phyloP scores from a whole-genome alignment of 2,329 filamentous ascomycete species.

The Conoideocrella luteorostrata region DNA sequence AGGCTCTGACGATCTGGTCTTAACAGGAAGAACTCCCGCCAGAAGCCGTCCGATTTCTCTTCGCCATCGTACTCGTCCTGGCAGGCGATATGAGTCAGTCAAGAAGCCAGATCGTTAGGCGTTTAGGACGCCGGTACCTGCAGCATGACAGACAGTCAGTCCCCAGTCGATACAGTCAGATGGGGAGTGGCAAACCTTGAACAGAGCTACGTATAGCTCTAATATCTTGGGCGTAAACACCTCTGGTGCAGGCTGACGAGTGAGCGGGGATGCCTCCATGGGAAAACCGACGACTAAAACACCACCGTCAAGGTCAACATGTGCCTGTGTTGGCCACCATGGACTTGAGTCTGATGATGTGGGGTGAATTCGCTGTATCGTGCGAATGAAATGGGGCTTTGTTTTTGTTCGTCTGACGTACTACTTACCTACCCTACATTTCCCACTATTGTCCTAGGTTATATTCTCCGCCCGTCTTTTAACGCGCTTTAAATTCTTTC shows the following conservation, averaged over 20 bases:
- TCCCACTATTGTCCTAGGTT: too few relatives aligned
- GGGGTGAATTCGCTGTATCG: background rate
- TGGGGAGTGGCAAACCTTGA: slow-evolving; percentile 50
- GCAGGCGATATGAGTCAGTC: slow-evolving; percentile 20
- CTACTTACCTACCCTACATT: too few relatives aligned
- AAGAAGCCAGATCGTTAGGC: slow-evolving; percentile 13
- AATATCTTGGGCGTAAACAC: slow-evolving; percentile 93
- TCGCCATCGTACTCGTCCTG: slow-evolving; percentile 55
- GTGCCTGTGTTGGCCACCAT: background rate
- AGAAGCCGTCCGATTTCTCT: slow-evolving; percentile 83
- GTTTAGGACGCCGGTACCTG: slow-evolving; percentile 20
- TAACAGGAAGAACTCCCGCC: slow-evolving; percentile 91
- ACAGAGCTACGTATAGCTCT: slow-evolving; percentile 77
- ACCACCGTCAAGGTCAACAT: slow-evolving; percentile 4
- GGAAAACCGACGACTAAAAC: slow-evolving; percentile 5
- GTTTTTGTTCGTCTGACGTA: too few relatives aligned
- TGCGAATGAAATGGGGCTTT: background rate
- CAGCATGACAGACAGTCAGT: background rate
- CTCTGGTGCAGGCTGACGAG: slow-evolving; percentile 83
- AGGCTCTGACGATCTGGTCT: slow-evolving; percentile 69
- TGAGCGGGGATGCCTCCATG: slow-evolving; percentile 90
- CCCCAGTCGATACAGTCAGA: slow-evolving; percentile 3
- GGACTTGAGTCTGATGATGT: background rate
- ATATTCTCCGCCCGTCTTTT: too few relatives aligned
- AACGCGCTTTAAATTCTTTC: too few relatives aligned